Base-by-base conservation (phyloP, 169 alveolate genomes). In the Plasmodium billcollinsi region DNA sequence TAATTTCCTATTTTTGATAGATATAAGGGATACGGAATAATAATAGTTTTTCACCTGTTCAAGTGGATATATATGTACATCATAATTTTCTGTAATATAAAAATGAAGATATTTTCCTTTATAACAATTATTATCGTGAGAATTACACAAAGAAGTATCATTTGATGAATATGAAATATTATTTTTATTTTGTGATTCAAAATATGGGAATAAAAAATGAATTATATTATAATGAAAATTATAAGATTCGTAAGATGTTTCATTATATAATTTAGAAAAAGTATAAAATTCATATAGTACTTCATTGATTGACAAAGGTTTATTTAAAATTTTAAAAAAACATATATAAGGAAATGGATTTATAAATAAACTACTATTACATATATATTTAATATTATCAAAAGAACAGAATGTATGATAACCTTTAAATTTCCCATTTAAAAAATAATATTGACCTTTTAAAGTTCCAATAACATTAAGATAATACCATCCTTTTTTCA, bases 401-500 rank as follows among this genome's bases (percentile, higher is more conserved):
- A 69, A 67, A 49, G 90, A 69, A 49, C 90, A 80, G 58, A 67
- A 80, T 54, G 52, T 67, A 67, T 80, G 90, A 80, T 69, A 61
- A 20, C 90, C 90, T 39, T 80, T 80, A 50, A 80, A 69, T 12
- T 20, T 8, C 18, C 90, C 90, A 80, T 80, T 80, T 67, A 80
- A 56, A 33, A 80, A 80, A 71, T 80, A 80, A 80, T 67, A 80
- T 56, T 80, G 80, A 7, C 90, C 90, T 33, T 49, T 54, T 39
- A 69, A 69, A 2, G 90, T 80, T 3, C 85, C 83, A 67, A 80
- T 80, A 49, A 80, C 83, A 54, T 56, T 80, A 18, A 80, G 63
- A 59, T 67, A 80, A 47, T 80, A 80, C 90, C 90, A 80, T 2
- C 90, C 90, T 20, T 52, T 80, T 45, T 80, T 80, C 50, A 80